Percentiles rank a stretch among this genome's conserved stretches.
These are phyloP conservation scores for Aspergillus biplanus DNA, from an alignment of 495 filamentous ascomycete genomes.

Conservation along the genomic window DNA sequence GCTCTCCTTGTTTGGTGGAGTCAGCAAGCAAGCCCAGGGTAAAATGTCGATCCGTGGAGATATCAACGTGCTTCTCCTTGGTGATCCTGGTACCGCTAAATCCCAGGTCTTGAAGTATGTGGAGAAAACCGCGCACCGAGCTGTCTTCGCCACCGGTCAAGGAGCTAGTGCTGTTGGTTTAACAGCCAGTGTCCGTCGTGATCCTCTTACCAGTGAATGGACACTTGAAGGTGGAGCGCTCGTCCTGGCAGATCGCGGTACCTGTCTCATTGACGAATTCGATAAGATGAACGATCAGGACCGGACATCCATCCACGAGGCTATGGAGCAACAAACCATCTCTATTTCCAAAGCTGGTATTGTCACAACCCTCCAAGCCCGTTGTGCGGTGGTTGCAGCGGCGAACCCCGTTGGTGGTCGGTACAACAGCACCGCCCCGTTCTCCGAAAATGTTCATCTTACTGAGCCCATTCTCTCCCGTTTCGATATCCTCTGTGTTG, in stretches of 20 bases:
- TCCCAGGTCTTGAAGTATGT: constrained; percentile 98
- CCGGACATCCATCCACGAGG: constrained; percentile 97
- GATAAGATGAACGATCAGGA: constrained; percentile 99
- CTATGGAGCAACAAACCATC: constrained; percentile 99
- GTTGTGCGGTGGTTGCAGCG: constrained; percentile 95
- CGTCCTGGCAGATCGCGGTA: constrained; percentile 93
- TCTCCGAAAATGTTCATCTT: constrained; percentile 93
- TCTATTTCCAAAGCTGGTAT: constrained; percentile 99
- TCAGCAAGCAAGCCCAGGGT: constrained; percentile 86
- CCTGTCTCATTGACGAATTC: constrained; percentile 98
- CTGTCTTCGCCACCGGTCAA: constrained; percentile 98
- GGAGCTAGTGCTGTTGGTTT: constrained; percentile 97
- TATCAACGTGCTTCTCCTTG: constrained; percentile 96
- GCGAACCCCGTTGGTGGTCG: constrained; percentile 96
- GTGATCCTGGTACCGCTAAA: constrained; percentile 97
- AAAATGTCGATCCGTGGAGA: constrained; percentile 92
- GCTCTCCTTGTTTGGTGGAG: constrained; percentile 92
- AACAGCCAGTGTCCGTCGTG: constrained; percentile 92
- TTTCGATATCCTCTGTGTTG: constrained; percentile 98
- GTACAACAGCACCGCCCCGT: constrained; percentile 95
- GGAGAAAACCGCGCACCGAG: constrained; percentile 95
- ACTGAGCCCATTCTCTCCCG: constrained; percentile 97
- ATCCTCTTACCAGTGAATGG: constrained; percentile 97
- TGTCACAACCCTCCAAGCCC: constrained; percentile 96
- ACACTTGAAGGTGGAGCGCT: constrained; percentile 96